Conservation (phyloP, 2,329 filamentous ascomycete genomes). For the Ophioceras dolichostomum region DNA sequence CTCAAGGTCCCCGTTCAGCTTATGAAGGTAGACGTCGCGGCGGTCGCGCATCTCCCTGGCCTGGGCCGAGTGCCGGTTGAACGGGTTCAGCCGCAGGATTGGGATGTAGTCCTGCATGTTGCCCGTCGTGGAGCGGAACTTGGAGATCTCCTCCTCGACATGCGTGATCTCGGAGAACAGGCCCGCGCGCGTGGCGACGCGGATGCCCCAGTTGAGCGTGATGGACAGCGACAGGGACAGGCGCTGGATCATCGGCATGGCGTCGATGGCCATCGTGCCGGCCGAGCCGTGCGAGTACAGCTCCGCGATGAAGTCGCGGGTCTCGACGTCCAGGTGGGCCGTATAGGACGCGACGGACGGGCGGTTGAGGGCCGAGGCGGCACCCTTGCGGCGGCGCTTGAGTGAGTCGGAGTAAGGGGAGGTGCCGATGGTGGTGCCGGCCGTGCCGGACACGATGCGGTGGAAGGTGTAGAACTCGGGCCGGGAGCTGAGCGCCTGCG, state of each 20-base stretch:
- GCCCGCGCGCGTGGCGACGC: conserved; percentile 46
- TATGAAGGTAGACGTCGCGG: conserved; percentile 38
- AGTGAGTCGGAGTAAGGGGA: conserved; percentile 61
- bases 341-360: conserved; percentile 61
- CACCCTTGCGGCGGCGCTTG: conserved; percentile 66
- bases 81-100: conserved; percentile 53
- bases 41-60: conserved; percentile 50
- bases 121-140: conserved; percentile 55
- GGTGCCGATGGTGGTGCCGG: conserved; percentile 56
- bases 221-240: conserved; percentile 43
- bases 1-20: conserved; percentile 44
- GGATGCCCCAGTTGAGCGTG: conserved; percentile 54
- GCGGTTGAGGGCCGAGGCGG: conserved; percentile 65
- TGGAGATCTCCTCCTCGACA: conserved; percentile 47
- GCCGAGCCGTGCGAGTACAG: conserved; percentile 43
- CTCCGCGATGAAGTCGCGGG: conserved; percentile 50
- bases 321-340: conserved; percentile 71
- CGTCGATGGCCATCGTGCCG: conserved; percentile 43
- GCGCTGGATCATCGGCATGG: conserved; percentile 57
- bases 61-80: conserved; percentile 43
- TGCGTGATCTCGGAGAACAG: conserved; percentile 52
- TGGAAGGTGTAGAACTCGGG: conserved; percentile 49
- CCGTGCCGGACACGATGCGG: conserved; percentile 48
- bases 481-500: conserved; percentile 39
- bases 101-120: conserved; percentile 68